Evolutionary conservation across 306 rosid genomes (phyloP), one percentile per base, ranked within the genome.

Genomic region (Rubus parviflorus): DNA sequence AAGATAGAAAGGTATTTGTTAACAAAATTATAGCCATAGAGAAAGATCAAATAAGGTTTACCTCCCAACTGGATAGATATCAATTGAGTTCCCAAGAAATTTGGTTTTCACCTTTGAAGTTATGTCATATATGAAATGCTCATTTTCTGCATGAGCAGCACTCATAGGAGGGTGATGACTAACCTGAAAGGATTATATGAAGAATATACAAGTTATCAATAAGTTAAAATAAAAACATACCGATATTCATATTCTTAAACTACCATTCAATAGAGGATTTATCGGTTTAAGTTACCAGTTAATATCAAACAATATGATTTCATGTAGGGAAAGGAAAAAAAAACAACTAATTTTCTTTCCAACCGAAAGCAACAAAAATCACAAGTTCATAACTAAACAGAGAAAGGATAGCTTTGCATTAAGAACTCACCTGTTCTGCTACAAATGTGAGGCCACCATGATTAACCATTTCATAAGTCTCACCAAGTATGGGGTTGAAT

Each of bases 141-240:
- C 94, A 65, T 94, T 94, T 86, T 94, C 98, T 23, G 98, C 96
- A 70, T 92, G 98, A 68, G 87, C 98, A 73, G 94, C 98, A 85
- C 98, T 85, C 93, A 87, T 94, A 73, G 98, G 98, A 76, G 97
- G 98, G 82, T 94, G 98, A 86, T 94, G 98, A 79, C 97, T 86
- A 52, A 94, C 96, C 98, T 94, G 88, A 75, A 82, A 83, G 37
- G 40, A 22, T 46, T 42, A 74, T 35, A 66, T 4, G 52, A 49
- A 74, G 35, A 77, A 68, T 17, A 57, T 19, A 14, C 15, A 38
- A 51, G 17, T 52, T 52, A 61, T 17, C 25, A 4, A 80, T 12
- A 30, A 15, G 41, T 62, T 62, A 62, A 35, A 12, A 49, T 2
- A 14, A 49, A 11, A 49, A 49, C 54, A 49, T 49, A 14, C 3